These are phyloP conservation scores for Kodamaea fukazawae DNA, from an alignment of 805 yeast genomes.

Conservation along the genomic window DNA sequence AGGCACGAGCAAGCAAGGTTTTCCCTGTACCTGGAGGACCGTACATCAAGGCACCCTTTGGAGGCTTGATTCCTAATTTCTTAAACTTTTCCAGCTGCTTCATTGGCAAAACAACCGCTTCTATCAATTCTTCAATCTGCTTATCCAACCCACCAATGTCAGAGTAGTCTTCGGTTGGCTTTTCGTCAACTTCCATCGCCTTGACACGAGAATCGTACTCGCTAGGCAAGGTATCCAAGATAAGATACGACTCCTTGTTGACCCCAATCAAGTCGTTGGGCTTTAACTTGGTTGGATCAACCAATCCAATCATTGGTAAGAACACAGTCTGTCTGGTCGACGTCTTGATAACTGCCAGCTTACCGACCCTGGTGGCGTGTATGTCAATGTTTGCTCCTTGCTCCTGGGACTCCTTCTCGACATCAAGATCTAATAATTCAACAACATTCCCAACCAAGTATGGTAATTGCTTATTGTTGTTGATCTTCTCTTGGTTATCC, in stretches of 20 bases:
- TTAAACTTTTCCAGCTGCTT: slow-evolving; percentile 96
- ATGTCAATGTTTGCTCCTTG: slow-evolving; percentile 95
- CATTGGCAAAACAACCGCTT: slow-evolving; percentile 98
- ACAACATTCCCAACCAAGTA: slow-evolving; percentile 96
- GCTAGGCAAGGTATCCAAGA: slow-evolving; percentile 91
- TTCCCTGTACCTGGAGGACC: slow-evolving; percentile 52
- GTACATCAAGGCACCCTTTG: slow-evolving; percentile 47
- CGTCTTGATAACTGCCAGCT: slow-evolving; percentile 97
- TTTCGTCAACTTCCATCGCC: slow-evolving; percentile 99
- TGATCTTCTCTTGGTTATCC: slow-evolving; percentile 93
- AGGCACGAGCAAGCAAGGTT: slow-evolving; percentile 46
- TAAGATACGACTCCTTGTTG: slow-evolving; percentile 91
- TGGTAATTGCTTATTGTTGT: slow-evolving; percentile 92
- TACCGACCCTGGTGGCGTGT: slow-evolving; percentile 87
- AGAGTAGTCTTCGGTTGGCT: slow-evolving; percentile 94
- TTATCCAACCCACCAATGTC: slow-evolving; percentile 98
- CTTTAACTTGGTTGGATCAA: slow-evolving; percentile 83
- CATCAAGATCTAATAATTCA: slow-evolving; percentile 84
- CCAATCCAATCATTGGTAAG: slow-evolving; percentile 92
- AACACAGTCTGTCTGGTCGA: slow-evolving; percentile 97
- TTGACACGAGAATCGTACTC: slow-evolving; percentile 97
- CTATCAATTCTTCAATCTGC: slow-evolving; percentile 96
- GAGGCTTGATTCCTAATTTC: slow-evolving; percentile 80
- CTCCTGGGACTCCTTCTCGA: slow-evolving; percentile 75
- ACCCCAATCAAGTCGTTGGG: slow-evolving; percentile 99